Evolutionary conservation across 1,139 yeast species (phyloP).

Genomic region (Kluyveromyces sp.): DNA sequence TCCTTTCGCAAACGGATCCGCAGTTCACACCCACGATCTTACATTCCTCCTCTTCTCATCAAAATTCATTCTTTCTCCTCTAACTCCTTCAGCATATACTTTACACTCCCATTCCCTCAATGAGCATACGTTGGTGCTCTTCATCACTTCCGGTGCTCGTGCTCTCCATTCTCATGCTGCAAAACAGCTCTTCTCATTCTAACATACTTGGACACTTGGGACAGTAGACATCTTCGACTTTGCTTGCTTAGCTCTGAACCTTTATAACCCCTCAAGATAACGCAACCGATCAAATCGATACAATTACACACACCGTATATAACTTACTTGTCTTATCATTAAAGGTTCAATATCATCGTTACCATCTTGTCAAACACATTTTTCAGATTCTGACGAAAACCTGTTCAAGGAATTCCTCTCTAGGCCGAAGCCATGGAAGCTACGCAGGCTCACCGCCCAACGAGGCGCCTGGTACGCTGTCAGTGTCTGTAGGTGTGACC

Average conservation of each 20-base stretch:
- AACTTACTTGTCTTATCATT: neutral
- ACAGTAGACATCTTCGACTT: constrained; percentile 42
- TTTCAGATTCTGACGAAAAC: neutral
- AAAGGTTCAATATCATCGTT: neutral
- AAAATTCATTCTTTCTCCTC: too few relatives aligned
- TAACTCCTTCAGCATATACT: too few relatives aligned
- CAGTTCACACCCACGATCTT: too few relatives aligned
- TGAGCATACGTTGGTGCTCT: too few relatives aligned
- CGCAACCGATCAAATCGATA: neutral
- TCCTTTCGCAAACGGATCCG: too few relatives aligned
- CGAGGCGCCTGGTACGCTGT: neutral
- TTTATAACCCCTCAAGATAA: neutral
- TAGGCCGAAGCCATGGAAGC: neutral
- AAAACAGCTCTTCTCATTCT: neutral
- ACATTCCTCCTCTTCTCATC: too few relatives aligned
- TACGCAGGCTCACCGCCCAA: neutral
- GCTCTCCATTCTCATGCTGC: neutral
- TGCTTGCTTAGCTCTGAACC: constrained; percentile 8
- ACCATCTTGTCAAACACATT: neutral
- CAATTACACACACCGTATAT: neutral
- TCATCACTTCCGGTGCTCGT: too few relatives aligned
- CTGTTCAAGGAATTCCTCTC: too few relatives aligned
- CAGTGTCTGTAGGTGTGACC: neutral
- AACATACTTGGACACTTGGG: constrained; percentile 67
- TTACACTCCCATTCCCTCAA: too few relatives aligned